Percentiles rank a stretch among this genome's conserved stretches.
Conservation (phyloP, 2,329 filamentous ascomycete species). For the Clonostachys rhizophaga region DNA sequence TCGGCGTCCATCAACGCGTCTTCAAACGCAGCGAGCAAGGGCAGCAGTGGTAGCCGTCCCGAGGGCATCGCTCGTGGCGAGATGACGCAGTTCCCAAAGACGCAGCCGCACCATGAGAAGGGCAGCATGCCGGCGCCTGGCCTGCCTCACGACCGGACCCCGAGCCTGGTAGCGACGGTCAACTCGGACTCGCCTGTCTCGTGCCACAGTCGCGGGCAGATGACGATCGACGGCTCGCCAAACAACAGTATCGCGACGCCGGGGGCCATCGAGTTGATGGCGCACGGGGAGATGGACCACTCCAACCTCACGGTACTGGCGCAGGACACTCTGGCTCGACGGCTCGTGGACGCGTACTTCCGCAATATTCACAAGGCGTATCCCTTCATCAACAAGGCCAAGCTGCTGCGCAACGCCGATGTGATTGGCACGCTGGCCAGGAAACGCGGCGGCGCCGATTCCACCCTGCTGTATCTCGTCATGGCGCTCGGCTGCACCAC, state of each 20-base stretch:
- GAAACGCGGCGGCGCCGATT: conserved; percentile 16
- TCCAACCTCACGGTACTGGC: not conserved
- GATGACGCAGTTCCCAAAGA: too few species aligned
- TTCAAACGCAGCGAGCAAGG: too few species aligned
- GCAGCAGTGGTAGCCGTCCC: not conserved
- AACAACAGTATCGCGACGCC: not conserved
- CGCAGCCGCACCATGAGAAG: not conserved
- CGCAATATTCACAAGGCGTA: conserved; percentile 37
- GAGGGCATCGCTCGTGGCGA: not conserved
- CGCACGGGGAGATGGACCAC: too few species aligned
- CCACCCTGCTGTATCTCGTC: conserved; percentile 32
- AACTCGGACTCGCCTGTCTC: not conserved
- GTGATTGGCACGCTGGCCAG: conserved; percentile 12
- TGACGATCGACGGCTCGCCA: not conserved
- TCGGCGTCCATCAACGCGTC: too few species aligned
- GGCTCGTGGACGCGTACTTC: conserved; percentile 36
- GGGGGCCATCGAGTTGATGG: not conserved
- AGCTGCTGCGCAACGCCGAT: conserved; percentile 26
- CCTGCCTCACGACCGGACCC: not conserved
- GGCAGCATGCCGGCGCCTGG: not conserved
- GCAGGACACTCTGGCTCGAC: conserved; percentile 15
- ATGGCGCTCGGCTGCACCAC: conserved; percentile 41
- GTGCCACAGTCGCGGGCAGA: too few species aligned
- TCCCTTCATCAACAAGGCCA: conserved; percentile 32
- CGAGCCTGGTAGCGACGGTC: not conserved